A percentile compares a stretch with the other conserved stretches of the same genome.
Conservation (phyloP, 73 alveolate species). For the Symbiodinium natans region DNA sequence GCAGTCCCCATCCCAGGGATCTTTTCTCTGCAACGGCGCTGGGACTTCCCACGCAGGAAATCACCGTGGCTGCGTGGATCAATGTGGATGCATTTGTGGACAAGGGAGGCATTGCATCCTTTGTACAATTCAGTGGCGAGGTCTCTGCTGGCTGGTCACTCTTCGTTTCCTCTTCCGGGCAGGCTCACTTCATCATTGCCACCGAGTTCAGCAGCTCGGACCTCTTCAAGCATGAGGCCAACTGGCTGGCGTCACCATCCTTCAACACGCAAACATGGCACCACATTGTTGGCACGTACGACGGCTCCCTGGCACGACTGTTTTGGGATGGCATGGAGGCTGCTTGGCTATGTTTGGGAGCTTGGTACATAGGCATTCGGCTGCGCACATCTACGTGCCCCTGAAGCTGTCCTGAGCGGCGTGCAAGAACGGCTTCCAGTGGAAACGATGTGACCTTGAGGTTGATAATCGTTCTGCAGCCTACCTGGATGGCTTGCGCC, state of each 20-base stretch:
- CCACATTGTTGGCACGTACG: neutral
- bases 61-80: neutral
- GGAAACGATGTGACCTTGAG: neutral
- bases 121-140: neutral
- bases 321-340: slow-evolving; percentile 14
- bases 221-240: neutral
- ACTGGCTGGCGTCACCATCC: neutral
- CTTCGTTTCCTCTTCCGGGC: neutral
- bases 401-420: neutral
- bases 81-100: neutral
- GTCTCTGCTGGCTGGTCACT: slow-evolving; percentile 3
- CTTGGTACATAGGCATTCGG: neutral
- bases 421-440: neutral
- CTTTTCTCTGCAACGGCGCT: neutral
- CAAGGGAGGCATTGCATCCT: neutral
- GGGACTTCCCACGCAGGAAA: neutral
- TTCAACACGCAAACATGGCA: neutral
- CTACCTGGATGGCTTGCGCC: neutral
- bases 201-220: neutral
- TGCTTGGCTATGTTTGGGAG: neutral
- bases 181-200: neutral
- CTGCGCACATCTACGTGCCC: no score
- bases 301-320: neutral
- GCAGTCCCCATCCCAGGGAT: neutral
- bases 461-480: neutral